Base-by-base conservation (phyloP, 345 rosid genomes). In the Durio zibethinus region DNA sequence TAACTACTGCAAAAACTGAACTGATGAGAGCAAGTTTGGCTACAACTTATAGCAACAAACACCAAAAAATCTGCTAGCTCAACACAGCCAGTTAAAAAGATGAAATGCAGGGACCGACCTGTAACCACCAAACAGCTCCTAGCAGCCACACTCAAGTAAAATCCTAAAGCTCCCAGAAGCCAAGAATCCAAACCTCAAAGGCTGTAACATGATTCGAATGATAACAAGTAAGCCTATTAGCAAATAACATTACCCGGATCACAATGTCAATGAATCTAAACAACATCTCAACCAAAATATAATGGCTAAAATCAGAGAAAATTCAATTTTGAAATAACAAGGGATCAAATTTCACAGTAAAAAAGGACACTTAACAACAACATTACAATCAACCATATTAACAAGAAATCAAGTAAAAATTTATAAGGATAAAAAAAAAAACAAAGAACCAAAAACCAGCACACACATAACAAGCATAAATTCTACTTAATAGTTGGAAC, bases 401-500 rank as follows among this genome's bases (percentile, higher is more conserved):
- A 69, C 56, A 15, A 69, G 74, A 47, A 70, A 70, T 16, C 35
- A 45, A 69, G 57, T 47, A 45, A 69, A 25, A 45, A 15, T 15
- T 3, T 11, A 66, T n/a, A 66, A 10, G 20, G 5, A 66, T 21
- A 0, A 45, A 45, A 14, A 27, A n/a, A 23, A 7, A 8, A 7
- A 45, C n/a, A n/a, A n/a, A n/a, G 14, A 69, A 43, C 36, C 54
- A 7, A 25, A 25, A 21, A 42, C 21, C 0, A 21, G 23, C 33
- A 36, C 12, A 21, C n/a, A 59, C 66, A 59, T 4, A 56, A 73
- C 61, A 52, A n/a, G 20, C n/a, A 33, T 52, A 50, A 31, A 31
- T 20, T 31, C 79, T 67, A 94, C 99, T 94, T 91, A 72, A 96
- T 35, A 36, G 7, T 72, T 53, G 33, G 14, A 53, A 52, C 73